phyloP scores from a whole-genome alignment of 495 filamentous ascomycete species.

The Xylaria flabelliformis region DNA sequence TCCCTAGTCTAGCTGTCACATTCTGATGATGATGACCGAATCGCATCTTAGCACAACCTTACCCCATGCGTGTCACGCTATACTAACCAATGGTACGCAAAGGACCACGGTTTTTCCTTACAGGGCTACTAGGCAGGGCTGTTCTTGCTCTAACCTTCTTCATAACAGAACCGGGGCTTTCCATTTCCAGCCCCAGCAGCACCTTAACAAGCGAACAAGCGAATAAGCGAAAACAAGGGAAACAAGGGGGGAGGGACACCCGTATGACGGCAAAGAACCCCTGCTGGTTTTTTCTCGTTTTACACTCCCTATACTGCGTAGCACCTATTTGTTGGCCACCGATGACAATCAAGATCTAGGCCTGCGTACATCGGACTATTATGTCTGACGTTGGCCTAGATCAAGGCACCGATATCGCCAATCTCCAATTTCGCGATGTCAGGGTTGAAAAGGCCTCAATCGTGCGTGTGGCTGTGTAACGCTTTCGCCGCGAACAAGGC shows the following conservation, averaged over 20 bases:
- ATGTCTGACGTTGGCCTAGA: slow-evolving; percentile 13
- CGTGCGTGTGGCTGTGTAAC: slow-evolving; percentile 6
- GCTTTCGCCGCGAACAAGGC: background rate
- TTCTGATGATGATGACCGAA: slow-evolving; percentile 20
- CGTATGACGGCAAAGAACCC: slow-evolving; percentile 16
- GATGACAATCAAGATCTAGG: slow-evolving; percentile 19
- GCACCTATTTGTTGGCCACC: slow-evolving; percentile 1
- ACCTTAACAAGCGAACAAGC: slow-evolving; percentile 9
- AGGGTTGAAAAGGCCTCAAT: background rate
- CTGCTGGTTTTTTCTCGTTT: background rate
- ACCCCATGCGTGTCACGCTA: slow-evolving; percentile 1
- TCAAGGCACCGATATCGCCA: slow-evolving; percentile 13
- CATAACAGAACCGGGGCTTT: slow-evolving; percentile 5
- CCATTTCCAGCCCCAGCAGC: background rate
- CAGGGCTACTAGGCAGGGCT: background rate
- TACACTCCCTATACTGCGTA: background rate
- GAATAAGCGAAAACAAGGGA: slow-evolving; percentile 11
- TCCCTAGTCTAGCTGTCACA: slow-evolving; percentile 9
- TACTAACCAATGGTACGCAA: background rate
- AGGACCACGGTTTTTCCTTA: slow-evolving; percentile 10
- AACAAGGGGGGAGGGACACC: background rate
- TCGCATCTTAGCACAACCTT: slow-evolving; percentile 10
- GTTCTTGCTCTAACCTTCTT: background rate
- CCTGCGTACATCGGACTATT: slow-evolving; percentile 13
- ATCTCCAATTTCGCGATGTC: background rate